A percentile compares a stretch with the other conserved stretches of the same genome.
phyloP scores from a whole-genome alignment of 139 green algal species.

The Chlorella vulgaris region DNA sequence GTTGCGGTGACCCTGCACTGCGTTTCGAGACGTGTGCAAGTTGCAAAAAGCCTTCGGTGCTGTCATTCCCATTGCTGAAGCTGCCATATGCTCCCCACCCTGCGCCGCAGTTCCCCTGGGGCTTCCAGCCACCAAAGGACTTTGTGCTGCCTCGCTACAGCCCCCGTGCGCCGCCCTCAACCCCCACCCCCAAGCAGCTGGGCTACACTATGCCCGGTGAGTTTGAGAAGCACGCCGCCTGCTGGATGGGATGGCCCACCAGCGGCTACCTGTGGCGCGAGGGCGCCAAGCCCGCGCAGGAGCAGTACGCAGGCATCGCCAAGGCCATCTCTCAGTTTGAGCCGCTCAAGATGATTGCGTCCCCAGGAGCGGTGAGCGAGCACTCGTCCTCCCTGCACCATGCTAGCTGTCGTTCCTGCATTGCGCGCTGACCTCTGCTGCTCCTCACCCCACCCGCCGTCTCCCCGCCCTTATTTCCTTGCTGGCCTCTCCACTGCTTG shows the following conservation, averaged over 20 bases:
- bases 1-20: no score
- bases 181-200: slow-evolving; percentile 46
- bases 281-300: slow-evolving; percentile 55
- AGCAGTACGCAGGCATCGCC: slow-evolving; percentile 61
- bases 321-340: slow-evolving; percentile 68
- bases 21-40: no score
- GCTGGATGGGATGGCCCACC: slow-evolving; percentile 76
- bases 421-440: not conserved
- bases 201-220: slow-evolving; percentile 64
- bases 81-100: no score
- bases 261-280: slow-evolving; percentile 64
- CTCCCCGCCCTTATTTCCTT: no score
- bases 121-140: slow-evolving; percentile 25
- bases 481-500: no score
- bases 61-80: not conserved
- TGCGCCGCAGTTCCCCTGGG: slow-evolving; percentile 27
- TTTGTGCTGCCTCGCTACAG: slow-evolving; percentile 21
- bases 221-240: slow-evolving; percentile 43
- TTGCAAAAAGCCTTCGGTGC: no score
- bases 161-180: slow-evolving; percentile 1
- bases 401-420: not conserved
- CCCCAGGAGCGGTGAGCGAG: slow-evolving; percentile 36
- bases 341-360: slow-evolving; percentile 67
- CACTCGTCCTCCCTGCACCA: not conserved
- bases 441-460: no score